Base-by-base conservation (phyloP, 23 red algal species). In the Agarophyton chilense region DNA sequence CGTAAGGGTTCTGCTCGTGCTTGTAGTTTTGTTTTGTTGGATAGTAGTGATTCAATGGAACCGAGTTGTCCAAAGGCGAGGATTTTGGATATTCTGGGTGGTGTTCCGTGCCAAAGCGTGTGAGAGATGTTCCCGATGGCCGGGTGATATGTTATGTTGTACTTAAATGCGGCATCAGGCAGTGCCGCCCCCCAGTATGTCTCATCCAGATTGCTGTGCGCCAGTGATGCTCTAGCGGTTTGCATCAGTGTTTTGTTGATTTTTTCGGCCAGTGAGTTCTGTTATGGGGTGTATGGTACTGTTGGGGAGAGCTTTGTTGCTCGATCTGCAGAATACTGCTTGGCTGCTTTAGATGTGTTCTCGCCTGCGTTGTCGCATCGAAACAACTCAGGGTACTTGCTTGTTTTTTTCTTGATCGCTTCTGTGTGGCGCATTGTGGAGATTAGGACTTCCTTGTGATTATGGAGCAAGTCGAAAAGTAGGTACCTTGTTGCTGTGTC, bases 261-360 rank as follows among this genome's bases (percentile, higher is more conserved):
- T 41, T 57, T 22, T 40, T 84, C 40, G 4, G 56, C 80, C 63
- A 61, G 11, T 22, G 53, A 43, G 46, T 84, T 84, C 10, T 68
- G 1, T 32, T 84, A 57, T 16, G 80, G 80, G 10, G 22, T 33
- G 43, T 84, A 52, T 0, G 53, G 80, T 43, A 42, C 68, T 16
- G 51, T 54, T 10, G 51, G 51, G 14, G 51, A 54, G 4, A 10
- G 51, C 3, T 54, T 11, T 14, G n/a, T 54, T 14, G 17, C 51
- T 3, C 51, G 51, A 2, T 54, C 51, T 3, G 4, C 2, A 2
- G n/a, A 21, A 54, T 21, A 54, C 51, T 54, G 17, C 2, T 5
- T 54, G 3, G 51, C 2, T 2, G 51, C 4, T 18, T 6, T 54
- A 2, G 13, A 54, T 14, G 2, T 54, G 51, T 54, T 21, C 13